Base-by-base conservation (phyloP, 2,329 filamentous ascomycete species). In the Sarocladiaceae sp. region DNA sequence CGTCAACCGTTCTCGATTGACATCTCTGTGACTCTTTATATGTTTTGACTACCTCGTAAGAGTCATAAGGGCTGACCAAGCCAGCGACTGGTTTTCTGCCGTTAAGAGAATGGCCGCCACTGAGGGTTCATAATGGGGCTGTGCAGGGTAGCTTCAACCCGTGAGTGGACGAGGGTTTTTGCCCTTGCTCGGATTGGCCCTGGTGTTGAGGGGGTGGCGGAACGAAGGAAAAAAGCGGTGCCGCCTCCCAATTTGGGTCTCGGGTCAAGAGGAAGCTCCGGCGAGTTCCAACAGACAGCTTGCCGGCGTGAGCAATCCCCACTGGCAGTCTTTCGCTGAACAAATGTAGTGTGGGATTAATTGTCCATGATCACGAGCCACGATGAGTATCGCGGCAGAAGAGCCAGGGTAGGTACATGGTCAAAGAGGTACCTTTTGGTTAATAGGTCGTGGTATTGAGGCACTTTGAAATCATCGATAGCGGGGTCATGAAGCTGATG, bases 151-250 rank as follows among this genome's bases (percentile, higher is more conserved):
- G 44, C 22, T 3, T 17, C 4, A 13, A 7, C 13, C 10, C 20
- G 44, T 33, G 44, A 33, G 22, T 31, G 44, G 44, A 48, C 44
- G 44, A 48, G 44, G 44, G 44, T 48, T 48, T 33, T 48, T 48
- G 44, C 44, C 44, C 44, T 48, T 44, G 40, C 44, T 48, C 44
- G n/a, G 44, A 48, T 22, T 33, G 44, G 17, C 7, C 10, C 17
- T 33, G 28, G 26, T 48, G 13, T 48, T 48, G 44, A 33, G 18
- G 44, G 28, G 44, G 44, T 31, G 44, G 28, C 44, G 25, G 44
- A 15, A 42, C 7, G 18, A 48, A 18, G 17, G 28, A 33, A 33
- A 33, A 48, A 48, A 48, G 44, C 26, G 44, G 44, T 33, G n/a
- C 44, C 44, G 37, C 37, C 40, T 44, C 40, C 40, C 18, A 15